Percentiles rank a stretch among this genome's conserved stretches.
phyloP scores from a whole-genome alignment of 495 filamentous ascomycete species.

The Aspergillus kassunensis region DNA sequence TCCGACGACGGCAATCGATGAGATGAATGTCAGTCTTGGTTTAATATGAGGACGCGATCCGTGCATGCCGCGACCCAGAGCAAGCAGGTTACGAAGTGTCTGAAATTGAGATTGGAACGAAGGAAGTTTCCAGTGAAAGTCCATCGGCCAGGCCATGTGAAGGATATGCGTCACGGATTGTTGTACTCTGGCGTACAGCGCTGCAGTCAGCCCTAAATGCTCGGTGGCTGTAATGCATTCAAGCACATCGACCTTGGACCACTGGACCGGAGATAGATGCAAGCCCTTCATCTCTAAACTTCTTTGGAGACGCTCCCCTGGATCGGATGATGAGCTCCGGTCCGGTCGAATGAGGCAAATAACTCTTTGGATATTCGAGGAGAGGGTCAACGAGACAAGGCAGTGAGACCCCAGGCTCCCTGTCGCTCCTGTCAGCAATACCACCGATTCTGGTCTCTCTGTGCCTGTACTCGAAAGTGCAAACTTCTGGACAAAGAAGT shows the following conservation, averaged over 20 bases:
- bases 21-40: constrained; percentile 37
- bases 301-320: not conserved
- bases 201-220: constrained; percentile 36
- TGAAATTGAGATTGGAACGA: constrained; percentile 47
- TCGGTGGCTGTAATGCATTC: not conserved
- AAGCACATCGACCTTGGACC: not conserved
- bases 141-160: constrained; percentile 57
- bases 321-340: not conserved
- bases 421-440: constrained; percentile 48
- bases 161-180: constrained; percentile 47
- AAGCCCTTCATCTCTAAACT: not conserved
- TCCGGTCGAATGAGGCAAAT: constrained; percentile 6
- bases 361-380: not conserved
- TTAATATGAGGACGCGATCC: not conserved
- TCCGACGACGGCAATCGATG: constrained; percentile 44
- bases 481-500: not conserved
- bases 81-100: constrained; percentile 38
- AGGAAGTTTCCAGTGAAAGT: constrained; percentile 35
- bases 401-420: constrained; percentile 45
- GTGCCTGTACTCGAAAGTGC: not conserved
- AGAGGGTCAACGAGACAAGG: constrained; percentile 21
- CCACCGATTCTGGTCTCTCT: not conserved
- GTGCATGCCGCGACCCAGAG: constrained; percentile 28
- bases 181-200: constrained; percentile 33
- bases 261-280: not conserved